phyloP scores from a whole-genome alignment of 768 basidiomycete species.

The Pseudohyphozyma bogoriensis region DNA sequence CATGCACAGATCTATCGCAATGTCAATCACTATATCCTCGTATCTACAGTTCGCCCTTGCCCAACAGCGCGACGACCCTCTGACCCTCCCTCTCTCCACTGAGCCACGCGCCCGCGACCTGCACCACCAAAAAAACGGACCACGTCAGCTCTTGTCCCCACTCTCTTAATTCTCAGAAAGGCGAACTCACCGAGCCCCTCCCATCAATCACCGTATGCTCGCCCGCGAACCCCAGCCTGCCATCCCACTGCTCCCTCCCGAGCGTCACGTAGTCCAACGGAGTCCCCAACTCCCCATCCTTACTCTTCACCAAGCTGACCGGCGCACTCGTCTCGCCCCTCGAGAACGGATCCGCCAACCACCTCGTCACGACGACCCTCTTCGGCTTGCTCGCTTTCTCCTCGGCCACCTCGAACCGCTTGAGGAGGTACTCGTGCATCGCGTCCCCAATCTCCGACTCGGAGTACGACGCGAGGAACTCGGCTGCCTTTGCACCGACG shows the following conservation, averaged over 20 bases:
- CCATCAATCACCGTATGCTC: conserved; percentile 43
- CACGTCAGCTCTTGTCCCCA: conserved; percentile 18
- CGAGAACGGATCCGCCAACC: conserved; percentile 38
- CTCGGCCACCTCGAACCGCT: background rate
- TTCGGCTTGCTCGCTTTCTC: background rate
- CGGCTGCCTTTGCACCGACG: conserved; percentile 24
- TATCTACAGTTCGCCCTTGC: background rate
- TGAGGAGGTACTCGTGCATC: conserved; percentile 3
- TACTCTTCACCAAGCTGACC: conserved; percentile 25
- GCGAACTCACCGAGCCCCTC: conserved; percentile 37
- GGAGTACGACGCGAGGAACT: conserved; percentile 29
- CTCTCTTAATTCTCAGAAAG: too few species aligned
- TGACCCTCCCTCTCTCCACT: conserved; percentile 40
- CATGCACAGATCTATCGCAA: too few species aligned
- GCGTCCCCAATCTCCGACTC: conserved; percentile 11
- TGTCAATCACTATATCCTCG: too few species aligned
- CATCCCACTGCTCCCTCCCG: conserved; percentile 36
- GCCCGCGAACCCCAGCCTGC: conserved; percentile 40
- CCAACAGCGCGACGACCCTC: conserved; percentile 35
- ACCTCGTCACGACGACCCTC: conserved; percentile 34
- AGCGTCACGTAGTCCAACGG: conserved; percentile 41
- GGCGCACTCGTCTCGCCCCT: conserved; percentile 40
- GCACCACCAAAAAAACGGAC: too few species aligned
- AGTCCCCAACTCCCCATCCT: conserved; percentile 27
- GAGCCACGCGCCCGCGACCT: conserved; percentile 35